Conservation (phyloP, 2,329 filamentous ascomycete genomes). For the Alternaria infectoria region DNA sequence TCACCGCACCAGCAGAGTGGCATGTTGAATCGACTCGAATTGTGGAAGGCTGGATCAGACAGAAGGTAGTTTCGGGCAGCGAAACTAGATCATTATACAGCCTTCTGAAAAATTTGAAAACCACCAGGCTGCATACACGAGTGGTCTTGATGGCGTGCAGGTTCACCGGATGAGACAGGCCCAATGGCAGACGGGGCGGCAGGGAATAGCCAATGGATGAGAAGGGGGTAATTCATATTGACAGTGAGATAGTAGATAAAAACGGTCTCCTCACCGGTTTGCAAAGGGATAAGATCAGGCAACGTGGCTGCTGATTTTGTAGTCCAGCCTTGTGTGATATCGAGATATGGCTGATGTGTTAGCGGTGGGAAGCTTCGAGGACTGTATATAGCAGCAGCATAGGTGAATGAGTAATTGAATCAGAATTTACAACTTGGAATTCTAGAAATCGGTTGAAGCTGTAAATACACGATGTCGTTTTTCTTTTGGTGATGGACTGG, state of each 20-base stretch:
- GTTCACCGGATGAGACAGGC: conserved; percentile 17
- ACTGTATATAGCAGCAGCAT: background rate
- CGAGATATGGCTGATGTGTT: background rate
- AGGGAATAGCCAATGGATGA: background rate
- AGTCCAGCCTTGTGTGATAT: background rate
- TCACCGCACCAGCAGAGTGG: conserved; percentile 16
- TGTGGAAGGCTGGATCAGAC: background rate
- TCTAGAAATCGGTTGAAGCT: rapidly evolving
- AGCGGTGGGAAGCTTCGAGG: no score
- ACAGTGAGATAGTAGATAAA: background rate
- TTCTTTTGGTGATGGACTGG: background rate
- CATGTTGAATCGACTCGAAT: conserved; percentile 9
- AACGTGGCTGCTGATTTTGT: background rate
- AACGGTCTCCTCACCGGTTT: background rate
- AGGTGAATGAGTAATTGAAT: background rate
- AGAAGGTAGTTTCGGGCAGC: no score
- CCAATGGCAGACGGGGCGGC: conserved; percentile 1
- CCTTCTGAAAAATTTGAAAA: no score
- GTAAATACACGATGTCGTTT: background rate
- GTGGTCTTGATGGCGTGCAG: conserved; percentile 11
- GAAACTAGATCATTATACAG: no score
- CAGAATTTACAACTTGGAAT: no score
- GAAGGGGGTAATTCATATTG: background rate
- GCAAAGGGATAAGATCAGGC: background rate
- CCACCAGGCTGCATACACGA: conserved; percentile 17